These are phyloP conservation scores for Cardamine chenopodiifolia DNA, from an alignment of 345 rosid species.

Conservation along the genomic window DNA sequence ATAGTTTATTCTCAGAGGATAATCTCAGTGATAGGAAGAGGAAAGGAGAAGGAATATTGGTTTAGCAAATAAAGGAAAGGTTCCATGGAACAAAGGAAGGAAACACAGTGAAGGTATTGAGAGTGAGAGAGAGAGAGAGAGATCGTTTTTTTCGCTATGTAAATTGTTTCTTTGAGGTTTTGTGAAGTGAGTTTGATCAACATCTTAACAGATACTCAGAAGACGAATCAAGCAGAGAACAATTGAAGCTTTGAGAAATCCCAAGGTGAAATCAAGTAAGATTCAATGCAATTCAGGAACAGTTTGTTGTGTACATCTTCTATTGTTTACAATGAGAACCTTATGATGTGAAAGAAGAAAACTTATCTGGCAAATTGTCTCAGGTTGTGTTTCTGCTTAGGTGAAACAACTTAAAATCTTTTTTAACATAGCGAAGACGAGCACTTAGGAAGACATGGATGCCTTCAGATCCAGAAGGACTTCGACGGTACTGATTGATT, in stretches of 20 bases:
- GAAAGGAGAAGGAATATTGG: slow-evolving; percentile 66
- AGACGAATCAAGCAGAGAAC: slow-evolving; percentile 77
- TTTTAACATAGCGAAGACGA: slow-evolving; percentile 58
- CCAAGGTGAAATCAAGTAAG: slow-evolving; percentile 96
- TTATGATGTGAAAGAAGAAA: neutral
- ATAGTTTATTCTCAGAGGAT: slow-evolving; percentile 14
- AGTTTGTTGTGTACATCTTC: neutral
- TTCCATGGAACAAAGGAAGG: slow-evolving; percentile 88
- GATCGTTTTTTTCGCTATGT: neutral
- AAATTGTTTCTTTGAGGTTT: slow-evolving; percentile 10
- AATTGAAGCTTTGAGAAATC: slow-evolving; percentile 78
- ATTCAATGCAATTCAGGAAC: slow-evolving; percentile 39
- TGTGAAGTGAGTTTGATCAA: slow-evolving; percentile 25
- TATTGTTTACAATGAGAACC: neutral
- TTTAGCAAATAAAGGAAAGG: slow-evolving; percentile 73
- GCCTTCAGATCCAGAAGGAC: slow-evolving; percentile 75
- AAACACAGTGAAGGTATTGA: slow-evolving; percentile 67
- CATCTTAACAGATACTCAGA: slow-evolving; percentile 62
- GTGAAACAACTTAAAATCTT: neutral
- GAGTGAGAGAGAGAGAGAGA: neutral
- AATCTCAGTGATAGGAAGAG: slow-evolving; percentile 39
- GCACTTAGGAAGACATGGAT: slow-evolving; percentile 80
- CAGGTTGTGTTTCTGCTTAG: neutral
- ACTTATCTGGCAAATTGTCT: neutral
- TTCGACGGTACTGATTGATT: slow-evolving; percentile 57